phyloP scores from a whole-genome alignment of 2,329 filamentous ascomycete species.

The Volutella citrinella region DNA sequence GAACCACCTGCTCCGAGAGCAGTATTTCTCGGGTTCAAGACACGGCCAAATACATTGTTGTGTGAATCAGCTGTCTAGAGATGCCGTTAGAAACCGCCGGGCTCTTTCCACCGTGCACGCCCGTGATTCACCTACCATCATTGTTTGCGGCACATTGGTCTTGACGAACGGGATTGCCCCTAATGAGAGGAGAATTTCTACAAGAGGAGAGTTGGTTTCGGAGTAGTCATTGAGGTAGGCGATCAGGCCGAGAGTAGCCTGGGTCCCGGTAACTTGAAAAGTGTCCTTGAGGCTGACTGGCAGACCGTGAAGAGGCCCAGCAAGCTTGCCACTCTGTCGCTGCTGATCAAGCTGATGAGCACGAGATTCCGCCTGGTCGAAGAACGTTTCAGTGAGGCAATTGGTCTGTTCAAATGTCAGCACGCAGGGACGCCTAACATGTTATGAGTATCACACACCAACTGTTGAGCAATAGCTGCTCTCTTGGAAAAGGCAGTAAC shows the following conservation, averaged over 20 bases:
- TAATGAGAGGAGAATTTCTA: slow-evolving; percentile 5
- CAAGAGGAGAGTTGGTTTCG: slow-evolving; percentile 2
- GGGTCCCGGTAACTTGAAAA: slow-evolving; percentile 6
- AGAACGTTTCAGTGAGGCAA: slow-evolving; percentile 44
- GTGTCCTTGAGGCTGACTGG: slow-evolving; percentile 12
- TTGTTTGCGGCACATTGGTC: slow-evolving; percentile 12
- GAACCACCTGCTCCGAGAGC: slow-evolving; percentile 57
- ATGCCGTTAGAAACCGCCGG: neutral
- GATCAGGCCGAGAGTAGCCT: slow-evolving; percentile 9
- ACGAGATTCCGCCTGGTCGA: slow-evolving; percentile 28
- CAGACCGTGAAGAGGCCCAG: slow-evolving; percentile 17
- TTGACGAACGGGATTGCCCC: slow-evolving; percentile 13
- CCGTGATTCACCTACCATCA: slow-evolving; percentile 9
- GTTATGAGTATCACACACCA: slow-evolving; percentile 15
- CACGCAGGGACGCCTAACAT: neutral
- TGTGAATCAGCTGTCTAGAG: slow-evolving; percentile 9
- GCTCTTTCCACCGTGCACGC: no score
- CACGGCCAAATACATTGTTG: slow-evolving; percentile 54
- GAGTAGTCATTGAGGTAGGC: slow-evolving; percentile 6
- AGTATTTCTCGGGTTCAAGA: slow-evolving; percentile 57
- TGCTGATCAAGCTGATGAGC: slow-evolving; percentile 16
- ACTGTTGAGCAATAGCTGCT: slow-evolving; percentile 26
- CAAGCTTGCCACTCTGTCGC: slow-evolving; percentile 6
- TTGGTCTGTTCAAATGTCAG: slow-evolving; percentile 17
- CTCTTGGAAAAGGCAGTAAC: slow-evolving; percentile 30